Evolutionary conservation across 2,329 filamentous ascomycete species (phyloP).

Genomic region (Aspergillus eucalypticola): DNA sequence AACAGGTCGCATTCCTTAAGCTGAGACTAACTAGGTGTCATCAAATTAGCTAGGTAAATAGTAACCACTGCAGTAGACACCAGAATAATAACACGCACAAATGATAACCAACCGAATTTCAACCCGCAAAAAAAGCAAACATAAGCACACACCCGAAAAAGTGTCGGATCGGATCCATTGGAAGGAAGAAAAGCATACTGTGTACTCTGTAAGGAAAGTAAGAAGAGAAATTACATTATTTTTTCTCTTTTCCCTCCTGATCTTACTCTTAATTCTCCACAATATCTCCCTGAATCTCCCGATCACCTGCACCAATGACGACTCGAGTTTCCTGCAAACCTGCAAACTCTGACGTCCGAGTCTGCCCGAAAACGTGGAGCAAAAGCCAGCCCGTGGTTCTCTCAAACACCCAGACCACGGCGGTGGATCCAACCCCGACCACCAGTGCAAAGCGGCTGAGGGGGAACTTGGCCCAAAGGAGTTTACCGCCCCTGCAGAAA

Average conservation of each 20-base stretch:
- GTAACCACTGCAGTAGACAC: too few species aligned
- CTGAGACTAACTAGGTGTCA: neutral
- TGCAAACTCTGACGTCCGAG: slow-evolving; percentile 14
- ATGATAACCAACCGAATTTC: neutral
- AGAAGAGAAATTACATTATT: neutral
- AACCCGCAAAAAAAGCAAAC: neutral
- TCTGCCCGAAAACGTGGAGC: slow-evolving; percentile 19
- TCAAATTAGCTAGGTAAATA: too few species aligned
- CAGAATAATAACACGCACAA: neutral
- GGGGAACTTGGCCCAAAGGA: slow-evolving; percentile 5
- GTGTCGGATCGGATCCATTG: neutral
- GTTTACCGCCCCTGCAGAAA: slow-evolving; percentile 9
- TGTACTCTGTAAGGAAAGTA: neutral
- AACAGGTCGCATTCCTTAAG: neutral
- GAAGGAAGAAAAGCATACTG: neutral
- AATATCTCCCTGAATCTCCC: slow-evolving; percentile 14
- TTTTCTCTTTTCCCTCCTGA: neutral
- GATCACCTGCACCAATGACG: slow-evolving; percentile 5
- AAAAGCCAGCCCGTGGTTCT: slow-evolving; percentile 2
- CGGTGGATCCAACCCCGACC: slow-evolving; percentile 3
- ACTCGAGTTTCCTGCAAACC: neutral
- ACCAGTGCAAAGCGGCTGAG: neutral
- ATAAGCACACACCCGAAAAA: neutral
- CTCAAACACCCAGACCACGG: slow-evolving; percentile 3
- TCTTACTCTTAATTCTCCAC: neutral